These are phyloP conservation scores for Adansonia rubrostipa DNA, from an alignment of 441 rosid species.

Conservation along the genomic window DNA sequence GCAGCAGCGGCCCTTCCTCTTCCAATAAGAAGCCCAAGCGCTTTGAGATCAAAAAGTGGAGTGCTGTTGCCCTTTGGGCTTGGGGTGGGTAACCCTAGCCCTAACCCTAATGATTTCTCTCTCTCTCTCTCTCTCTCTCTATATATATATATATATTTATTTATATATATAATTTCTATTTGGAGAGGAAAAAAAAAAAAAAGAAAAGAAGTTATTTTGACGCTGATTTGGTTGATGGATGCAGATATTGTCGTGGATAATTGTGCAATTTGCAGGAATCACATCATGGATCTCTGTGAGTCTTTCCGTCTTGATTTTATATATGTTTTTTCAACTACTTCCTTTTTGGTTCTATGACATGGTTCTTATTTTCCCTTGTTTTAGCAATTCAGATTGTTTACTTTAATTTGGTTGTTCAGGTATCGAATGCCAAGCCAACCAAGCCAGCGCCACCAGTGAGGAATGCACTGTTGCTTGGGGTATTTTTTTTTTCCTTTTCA, in stretches of 20 bases:
- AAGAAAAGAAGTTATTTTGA: neutral
- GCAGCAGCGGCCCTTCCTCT: constrained; percentile 51
- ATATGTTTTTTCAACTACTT: neutral
- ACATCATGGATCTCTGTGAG: constrained; percentile 94
- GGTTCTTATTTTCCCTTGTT: too few species aligned
- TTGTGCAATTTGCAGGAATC: constrained; percentile 90
- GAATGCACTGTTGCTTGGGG: constrained; percentile 99
- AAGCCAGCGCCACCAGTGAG: constrained; percentile 96
- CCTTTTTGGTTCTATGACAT: neutral
- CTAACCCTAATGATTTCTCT: too few species aligned
- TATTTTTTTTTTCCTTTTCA: constrained; percentile 28
- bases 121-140: too few species aligned
- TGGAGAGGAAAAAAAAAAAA: too few species aligned
- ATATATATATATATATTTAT: too few species aligned
- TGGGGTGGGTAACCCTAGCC: constrained; percentile 63
- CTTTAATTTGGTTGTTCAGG: constrained; percentile 48
- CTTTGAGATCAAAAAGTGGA: constrained; percentile 95
- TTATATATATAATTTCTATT: too few species aligned
- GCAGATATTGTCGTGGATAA: constrained; percentile 87
- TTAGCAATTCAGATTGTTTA: constrained; percentile 1
- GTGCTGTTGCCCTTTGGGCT: constrained; percentile 91
- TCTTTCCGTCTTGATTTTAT: constrained; percentile 16
- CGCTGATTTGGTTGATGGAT: constrained; percentile 21
- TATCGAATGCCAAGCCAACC: constrained; percentile 94
- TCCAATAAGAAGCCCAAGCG: constrained; percentile 76